Percentiles rank a stretch among this genome's conserved stretches.
phyloP scores from a whole-genome alignment of 2,329 filamentous ascomycete genomes.

The Nemania sp. region DNA sequence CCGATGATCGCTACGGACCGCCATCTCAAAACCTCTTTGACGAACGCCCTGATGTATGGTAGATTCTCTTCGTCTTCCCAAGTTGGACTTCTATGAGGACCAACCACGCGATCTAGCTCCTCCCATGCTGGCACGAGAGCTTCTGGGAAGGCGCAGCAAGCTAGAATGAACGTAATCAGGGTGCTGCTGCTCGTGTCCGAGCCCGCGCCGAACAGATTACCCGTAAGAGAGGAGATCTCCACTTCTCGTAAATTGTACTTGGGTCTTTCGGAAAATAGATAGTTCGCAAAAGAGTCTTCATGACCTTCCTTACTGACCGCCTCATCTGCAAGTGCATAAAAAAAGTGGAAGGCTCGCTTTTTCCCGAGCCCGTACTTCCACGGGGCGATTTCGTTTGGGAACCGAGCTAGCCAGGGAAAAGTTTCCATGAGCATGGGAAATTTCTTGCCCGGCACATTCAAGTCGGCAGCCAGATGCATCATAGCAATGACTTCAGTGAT shows the following conservation, averaged over 20 bases:
- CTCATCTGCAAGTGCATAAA: conserved; percentile 56
- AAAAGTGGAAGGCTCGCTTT: conserved; percentile 53
- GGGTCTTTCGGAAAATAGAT: conserved; percentile 50
- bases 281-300: conserved; percentile 48
- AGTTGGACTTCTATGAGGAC: conserved; percentile 48
- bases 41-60: conserved; percentile 56
- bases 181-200: conserved; percentile 54
- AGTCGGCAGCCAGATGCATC: conserved; percentile 60
- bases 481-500: conserved; percentile 62
- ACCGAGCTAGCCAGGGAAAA: conserved; percentile 52
- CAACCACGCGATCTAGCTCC: conserved; percentile 57
- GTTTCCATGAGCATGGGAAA: conserved; percentile 63
- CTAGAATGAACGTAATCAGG: conserved; percentile 52
- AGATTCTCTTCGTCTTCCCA: conserved; percentile 52
- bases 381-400: conserved; percentile 53
- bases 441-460: conserved; percentile 56
- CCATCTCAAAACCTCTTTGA: conserved; percentile 62
- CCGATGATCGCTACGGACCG: conserved; percentile 56
- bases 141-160: conserved; percentile 53
- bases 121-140: conserved; percentile 52
- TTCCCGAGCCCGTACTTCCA: conserved; percentile 55
- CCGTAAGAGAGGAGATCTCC: conserved; percentile 51
- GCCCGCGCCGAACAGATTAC: conserved; percentile 53
- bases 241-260: conserved; percentile 50
- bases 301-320: conserved; percentile 45